phyloP scores from a whole-genome alignment of 2,329 filamentous ascomycete genomes.

The Penicillium hesseltinei region DNA sequence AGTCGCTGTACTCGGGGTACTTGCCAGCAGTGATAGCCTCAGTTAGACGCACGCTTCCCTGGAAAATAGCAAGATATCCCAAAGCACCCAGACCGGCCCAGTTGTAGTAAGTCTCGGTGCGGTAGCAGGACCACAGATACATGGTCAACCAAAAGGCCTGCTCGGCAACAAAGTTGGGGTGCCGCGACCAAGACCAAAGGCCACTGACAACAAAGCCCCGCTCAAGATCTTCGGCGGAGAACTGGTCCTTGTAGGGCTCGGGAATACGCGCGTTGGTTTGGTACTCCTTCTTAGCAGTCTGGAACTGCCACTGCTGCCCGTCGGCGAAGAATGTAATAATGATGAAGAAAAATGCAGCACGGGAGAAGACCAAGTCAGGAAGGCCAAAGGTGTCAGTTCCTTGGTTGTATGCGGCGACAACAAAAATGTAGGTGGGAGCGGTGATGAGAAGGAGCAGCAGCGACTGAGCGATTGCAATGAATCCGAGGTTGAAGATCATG shows the following conservation, averaged over 20 bases:
- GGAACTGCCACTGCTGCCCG: slow-evolving; percentile 89
- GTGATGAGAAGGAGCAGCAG: slow-evolving; percentile 76
- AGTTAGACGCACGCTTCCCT: slow-evolving; percentile 83
- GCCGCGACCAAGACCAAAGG: slow-evolving; percentile 82
- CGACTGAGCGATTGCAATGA: slow-evolving; percentile 83
- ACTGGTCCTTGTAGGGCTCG: slow-evolving; percentile 49
- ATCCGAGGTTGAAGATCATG: slow-evolving; percentile 82
- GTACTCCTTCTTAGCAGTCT: slow-evolving; percentile 76
- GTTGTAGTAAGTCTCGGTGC: slow-evolving; percentile 68
- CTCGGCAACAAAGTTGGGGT: slow-evolving; percentile 93
- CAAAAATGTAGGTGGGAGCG: slow-evolving; percentile 77
- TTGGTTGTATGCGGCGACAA: slow-evolving; percentile 68
- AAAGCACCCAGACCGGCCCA: slow-evolving; percentile 74
- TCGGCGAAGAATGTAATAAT: slow-evolving; percentile 78
- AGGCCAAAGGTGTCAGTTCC: slow-evolving; percentile 53
- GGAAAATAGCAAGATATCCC: slow-evolving; percentile 76
- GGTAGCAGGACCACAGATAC: slow-evolving; percentile 83
- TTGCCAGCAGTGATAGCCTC: slow-evolving; percentile 77
- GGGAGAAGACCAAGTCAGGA: slow-evolving; percentile 59
- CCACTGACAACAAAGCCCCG: slow-evolving; percentile 84
- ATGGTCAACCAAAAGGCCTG: slow-evolving; percentile 85
- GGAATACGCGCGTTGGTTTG: slow-evolving; percentile 70
- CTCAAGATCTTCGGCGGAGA: slow-evolving; percentile 72
- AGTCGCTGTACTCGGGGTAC: slow-evolving; percentile 83
- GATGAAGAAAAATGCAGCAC: slow-evolving; percentile 56